Base-by-base conservation (phyloP, 2,329 filamentous ascomycete genomes). In the Cytospora mali region DNA sequence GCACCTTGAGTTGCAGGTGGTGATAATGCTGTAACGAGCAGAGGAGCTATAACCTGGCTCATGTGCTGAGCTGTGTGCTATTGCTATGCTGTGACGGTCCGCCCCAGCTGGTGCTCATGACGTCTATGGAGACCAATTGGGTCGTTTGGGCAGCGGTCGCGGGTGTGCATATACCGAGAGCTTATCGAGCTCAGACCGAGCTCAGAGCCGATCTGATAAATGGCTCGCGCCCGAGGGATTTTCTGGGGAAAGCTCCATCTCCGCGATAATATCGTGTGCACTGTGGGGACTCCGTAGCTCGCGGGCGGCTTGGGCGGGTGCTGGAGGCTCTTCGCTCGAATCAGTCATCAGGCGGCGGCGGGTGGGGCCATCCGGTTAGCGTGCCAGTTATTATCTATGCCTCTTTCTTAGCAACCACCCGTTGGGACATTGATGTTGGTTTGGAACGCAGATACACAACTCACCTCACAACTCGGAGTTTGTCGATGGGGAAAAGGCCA, bases 221-320 rank as follows among this genome's bases (percentile, higher is more conserved):
- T 49, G 21, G 58, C 58, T 42, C 50, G 61, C 50, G 61, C 56
- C 62, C 49, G 63, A 48, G 49, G 56, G 52, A 64, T 55, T 65
- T 65, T 58, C 63, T 65, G 63, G 63, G 63, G 63, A 63, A 65
- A 52, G 63, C 55, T 63, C 63, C 63, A 65, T 65, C 61, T 39
- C 52, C 29, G 57, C 56, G 63, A 53, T 49, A 42, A 53, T 58
- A 54, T 55, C 21, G 52, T 58, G 55, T n/a, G 55, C 25, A 27
- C 18, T 39, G 63, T 62, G 63, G 63, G 60, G 62, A 60, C 18
- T 25, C 42, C 42, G 42, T 46, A 46, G 42, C 42, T 18, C 11
- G 57, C 48, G 53, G 56, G 63, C 33, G 39, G 33, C n/a, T 27
- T 11, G 9, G 9, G 27, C n/a, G 13, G 14, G 33, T 18, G 10